Conservation (phyloP, 208 protist genomes). For the Trypanosoma cruzi region DNA sequence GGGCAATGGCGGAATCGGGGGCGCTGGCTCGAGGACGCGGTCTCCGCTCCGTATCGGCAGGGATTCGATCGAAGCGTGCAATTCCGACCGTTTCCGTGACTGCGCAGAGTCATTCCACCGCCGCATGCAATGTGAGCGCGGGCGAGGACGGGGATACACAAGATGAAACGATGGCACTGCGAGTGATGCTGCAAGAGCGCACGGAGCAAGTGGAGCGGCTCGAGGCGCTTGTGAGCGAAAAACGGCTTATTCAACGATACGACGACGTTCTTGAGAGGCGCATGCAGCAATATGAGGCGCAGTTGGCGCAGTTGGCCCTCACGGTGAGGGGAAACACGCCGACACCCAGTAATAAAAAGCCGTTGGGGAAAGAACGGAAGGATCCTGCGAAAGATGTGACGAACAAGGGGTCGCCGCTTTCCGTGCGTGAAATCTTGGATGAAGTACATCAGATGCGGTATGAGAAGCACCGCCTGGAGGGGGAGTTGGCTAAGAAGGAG, state of each 20-base stretch:
- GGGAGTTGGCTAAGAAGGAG: constrained; percentile 13
- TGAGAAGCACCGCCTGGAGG: constrained; percentile 19
- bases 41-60: background rate
- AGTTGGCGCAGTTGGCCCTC: constrained; percentile 9
- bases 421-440: constrained; percentile 15
- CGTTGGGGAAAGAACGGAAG: background rate
- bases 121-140: background rate
- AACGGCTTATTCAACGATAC: constrained; percentile 13
- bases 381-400: background rate
- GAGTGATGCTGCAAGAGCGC: constrained; percentile 16
- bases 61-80: background rate
- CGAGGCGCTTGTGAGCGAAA: constrained; percentile 25
- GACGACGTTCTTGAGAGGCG: constrained; percentile 15
- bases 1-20: background rate
- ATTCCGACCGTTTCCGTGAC: background rate
- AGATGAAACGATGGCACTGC: constrained; percentile 15
- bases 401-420: background rate
- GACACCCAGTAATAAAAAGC: too few species aligned
- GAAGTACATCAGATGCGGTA: constrained; percentile 13
- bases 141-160: background rate
- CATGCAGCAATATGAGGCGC: constrained; percentile 14
- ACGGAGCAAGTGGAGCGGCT: constrained; percentile 14
- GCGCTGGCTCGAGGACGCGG: background rate
- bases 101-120: background rate
- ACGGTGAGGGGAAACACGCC: background rate